Base-by-base conservation (phyloP, 345 rosid genomes). In the Lumnitzera racemosa region DNA sequence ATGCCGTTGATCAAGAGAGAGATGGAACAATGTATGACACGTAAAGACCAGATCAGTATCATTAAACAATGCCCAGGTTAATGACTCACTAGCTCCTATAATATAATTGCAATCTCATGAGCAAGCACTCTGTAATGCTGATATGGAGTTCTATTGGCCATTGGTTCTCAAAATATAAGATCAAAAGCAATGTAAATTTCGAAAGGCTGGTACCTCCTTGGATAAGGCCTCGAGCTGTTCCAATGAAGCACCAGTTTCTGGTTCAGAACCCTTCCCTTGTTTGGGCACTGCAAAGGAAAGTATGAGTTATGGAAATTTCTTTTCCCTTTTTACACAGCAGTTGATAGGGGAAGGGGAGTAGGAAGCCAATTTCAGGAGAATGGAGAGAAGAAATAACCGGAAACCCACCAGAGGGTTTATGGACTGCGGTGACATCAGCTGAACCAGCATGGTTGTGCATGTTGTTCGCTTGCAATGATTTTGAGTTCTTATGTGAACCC, bases 381-480 rank as follows among this genome's bases (percentile, higher is more conserved):
- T 55, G 14, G 51, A 58, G 48, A 72, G 9, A 24, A 54, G 56
- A 41, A 52, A 48, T 13, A 24, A 9, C 15, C 14, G 24, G 43
- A 54, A 69, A 53, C 75, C 62, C 46, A 81, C 87, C 80, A 57
- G 78, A 65, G 16, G 31, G 56, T 71, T 78, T 80, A 51, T 57
- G 65, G 53, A 63, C 57, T 54, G 53, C 62, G 63, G 66, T 62
- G 36, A 67, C 27, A 47, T 74, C 83, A 17, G 57, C 72, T 9
- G 75, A 71, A 47, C 78, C 65, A 64, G 75, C 59, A 67, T 75
- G 46, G 63, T 76, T 71, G 66, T 78, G 79, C 58, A 72, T 67
- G 56, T 80, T 80, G 80, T 83, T 90, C 59, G 87, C 55, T 73
- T 88, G 97, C 67, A 88, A 64, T 31, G 97, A 90, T 75, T 84